phyloP scores from a whole-genome alignment of 2,329 filamentous ascomycete species.

The Aspergillus arachidicola region DNA sequence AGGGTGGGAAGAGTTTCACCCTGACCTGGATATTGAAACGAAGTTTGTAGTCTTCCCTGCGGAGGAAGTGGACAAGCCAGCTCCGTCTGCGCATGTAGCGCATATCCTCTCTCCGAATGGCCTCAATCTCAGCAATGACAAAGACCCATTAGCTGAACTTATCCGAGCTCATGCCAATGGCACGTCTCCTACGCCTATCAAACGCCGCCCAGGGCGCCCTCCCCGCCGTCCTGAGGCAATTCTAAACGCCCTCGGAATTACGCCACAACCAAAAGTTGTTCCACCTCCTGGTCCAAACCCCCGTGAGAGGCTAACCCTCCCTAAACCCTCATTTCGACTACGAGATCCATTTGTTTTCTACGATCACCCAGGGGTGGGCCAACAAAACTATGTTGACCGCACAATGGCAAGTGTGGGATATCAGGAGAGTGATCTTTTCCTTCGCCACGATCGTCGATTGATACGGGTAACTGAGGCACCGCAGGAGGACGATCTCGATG shows the following conservation, averaged over 20 bases:
- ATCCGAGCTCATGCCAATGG: constrained; percentile 43
- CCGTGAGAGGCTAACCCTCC: constrained; percentile 51
- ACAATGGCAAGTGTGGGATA: constrained; percentile 96
- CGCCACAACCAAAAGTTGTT: constrained; percentile 56
- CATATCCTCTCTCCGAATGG: constrained; percentile 32
- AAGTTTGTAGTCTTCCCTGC: constrained; percentile 77
- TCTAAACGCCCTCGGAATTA: constrained; percentile 61
- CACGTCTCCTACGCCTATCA: constrained; percentile 48
- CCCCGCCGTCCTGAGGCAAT: constrained; percentile 65
- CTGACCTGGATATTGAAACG: constrained; percentile 85
- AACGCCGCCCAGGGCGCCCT: constrained; percentile 65
- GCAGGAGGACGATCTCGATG: constrained; percentile 65
- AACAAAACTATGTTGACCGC: constrained; percentile 90
- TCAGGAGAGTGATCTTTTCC: constrained; percentile 89
- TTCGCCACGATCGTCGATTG: constrained; percentile 73
- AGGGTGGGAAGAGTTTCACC: constrained; percentile 97
- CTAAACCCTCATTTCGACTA: constrained; percentile 51
- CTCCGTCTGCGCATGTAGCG: constrained; percentile 52
- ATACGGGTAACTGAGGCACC: constrained; percentile 64
- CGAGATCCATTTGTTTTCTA: constrained; percentile 52
- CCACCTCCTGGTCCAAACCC: constrained; percentile 54
- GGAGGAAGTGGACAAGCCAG: constrained; percentile 80
- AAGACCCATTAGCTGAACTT: constrained; percentile 44
- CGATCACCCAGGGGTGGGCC: constrained; percentile 81
- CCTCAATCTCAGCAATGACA: constrained; percentile 28